A percentile compares a stretch with the other conserved stretches of the same genome.
phyloP scores from a whole-genome alignment of 495 filamentous ascomycete species.

The Hypoxylon trugodes region DNA sequence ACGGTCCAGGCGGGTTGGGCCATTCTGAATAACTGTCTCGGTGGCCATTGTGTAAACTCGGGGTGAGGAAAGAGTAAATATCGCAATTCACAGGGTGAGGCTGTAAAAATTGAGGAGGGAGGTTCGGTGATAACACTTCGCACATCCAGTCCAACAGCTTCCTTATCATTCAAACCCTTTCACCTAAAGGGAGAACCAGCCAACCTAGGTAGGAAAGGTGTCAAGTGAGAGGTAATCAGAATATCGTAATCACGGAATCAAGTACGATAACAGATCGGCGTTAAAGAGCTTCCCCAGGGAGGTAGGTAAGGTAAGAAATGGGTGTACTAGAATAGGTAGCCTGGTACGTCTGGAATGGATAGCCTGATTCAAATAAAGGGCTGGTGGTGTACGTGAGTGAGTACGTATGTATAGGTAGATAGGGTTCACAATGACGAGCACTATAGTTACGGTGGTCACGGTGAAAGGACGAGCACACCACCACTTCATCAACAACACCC shows the following conservation, averaged over 20 bases:
- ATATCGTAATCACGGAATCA: conserved; percentile 27
- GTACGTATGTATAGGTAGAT: no score
- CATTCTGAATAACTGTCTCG: conserved; percentile 42
- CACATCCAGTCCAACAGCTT: conserved; percentile 29
- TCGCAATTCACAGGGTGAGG: conserved; percentile 15
- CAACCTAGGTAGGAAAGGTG: background rate
- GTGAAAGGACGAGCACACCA: conserved; percentile 37
- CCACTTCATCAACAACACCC: conserved; percentile 3
- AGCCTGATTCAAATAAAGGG: conserved; percentile 24
- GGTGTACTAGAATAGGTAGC: no score
- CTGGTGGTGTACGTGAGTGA: background rate
- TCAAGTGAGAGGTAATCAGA: conserved; percentile 18
- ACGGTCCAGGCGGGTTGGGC: conserved; percentile 39
- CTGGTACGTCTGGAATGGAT: conserved; percentile 6
- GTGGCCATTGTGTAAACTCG: conserved; percentile 37
- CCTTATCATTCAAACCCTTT: conserved; percentile 31
- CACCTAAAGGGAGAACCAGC: conserved; percentile 2
- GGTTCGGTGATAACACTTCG: conserved; percentile 23
- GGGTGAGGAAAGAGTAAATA: conserved; percentile 9
- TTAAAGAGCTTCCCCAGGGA: conserved; percentile 7
- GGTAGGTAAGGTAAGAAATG: no score
- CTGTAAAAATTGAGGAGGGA: conserved; percentile 23
- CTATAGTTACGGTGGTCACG: no score
- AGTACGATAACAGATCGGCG: conserved; percentile 19
- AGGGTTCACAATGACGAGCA: conserved; percentile 28